Percentiles rank a stretch among this genome's conserved stretches.
Conservation (phyloP, 2,329 filamentous ascomycete species). For the Trichoderma citrinoviride region DNA sequence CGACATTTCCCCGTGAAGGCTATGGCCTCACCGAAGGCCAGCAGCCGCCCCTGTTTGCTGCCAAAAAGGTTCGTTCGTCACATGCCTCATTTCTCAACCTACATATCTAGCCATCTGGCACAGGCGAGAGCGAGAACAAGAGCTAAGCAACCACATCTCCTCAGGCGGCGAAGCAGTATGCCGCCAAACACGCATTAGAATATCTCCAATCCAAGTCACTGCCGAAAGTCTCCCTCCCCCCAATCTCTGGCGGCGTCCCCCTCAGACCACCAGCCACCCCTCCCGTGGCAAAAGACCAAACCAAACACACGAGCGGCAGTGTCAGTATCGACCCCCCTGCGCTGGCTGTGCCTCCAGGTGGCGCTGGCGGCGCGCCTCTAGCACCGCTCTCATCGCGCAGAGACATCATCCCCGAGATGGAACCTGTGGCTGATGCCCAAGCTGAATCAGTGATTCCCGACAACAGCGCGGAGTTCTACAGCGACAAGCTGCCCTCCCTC, state of each 20-base stretch:
- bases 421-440: not conserved
- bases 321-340: not conserved
- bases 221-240: not conserved
- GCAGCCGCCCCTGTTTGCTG: slow-evolving; percentile 39
- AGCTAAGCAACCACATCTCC: not conserved
- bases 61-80: slow-evolving; percentile 45
- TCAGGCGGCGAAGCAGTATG: slow-evolving; percentile 51
- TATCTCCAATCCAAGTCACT: slow-evolving; percentile 36
- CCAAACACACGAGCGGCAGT: not conserved
- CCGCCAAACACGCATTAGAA: slow-evolving; percentile 47
- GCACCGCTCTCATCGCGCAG: not conserved
- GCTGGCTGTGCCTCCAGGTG: not conserved
- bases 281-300: not conserved
- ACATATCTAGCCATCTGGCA: not conserved
- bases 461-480: not conserved
- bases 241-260: not conserved
- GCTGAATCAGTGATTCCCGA: not conserved
- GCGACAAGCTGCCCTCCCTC: slow-evolving; percentile 20
- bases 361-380: not conserved
- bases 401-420: not conserved
- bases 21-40: slow-evolving; percentile 34
- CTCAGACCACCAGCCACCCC: not conserved
- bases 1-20: slow-evolving; percentile 24
- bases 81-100: not conserved
- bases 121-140: not conserved